Conservation (phyloP, 2,329 filamentous ascomycete species). For the Massarina eburnea region DNA sequence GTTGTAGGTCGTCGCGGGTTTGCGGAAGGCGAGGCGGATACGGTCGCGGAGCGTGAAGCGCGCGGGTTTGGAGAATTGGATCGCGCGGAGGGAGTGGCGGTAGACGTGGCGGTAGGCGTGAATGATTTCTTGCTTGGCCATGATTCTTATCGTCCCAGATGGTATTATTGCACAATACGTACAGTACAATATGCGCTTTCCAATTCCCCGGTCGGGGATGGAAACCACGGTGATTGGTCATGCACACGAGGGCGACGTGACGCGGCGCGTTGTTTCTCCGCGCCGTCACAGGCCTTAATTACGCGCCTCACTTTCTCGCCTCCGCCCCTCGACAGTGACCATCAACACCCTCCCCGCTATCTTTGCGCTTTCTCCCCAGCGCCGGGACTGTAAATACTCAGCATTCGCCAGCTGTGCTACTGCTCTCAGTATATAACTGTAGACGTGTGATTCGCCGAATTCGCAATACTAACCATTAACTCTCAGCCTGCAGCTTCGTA, state of each 20-base stretch:
- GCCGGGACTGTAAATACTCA: no score
- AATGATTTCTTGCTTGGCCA: slow-evolving; percentile 52
- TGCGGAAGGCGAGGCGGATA: slow-evolving; percentile 46
- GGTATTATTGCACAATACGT: no score
- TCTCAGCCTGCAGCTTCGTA: not conserved
- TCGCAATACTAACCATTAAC: slow-evolving; percentile 19
- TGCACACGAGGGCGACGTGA: not conserved
- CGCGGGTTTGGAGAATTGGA: slow-evolving; percentile 70
- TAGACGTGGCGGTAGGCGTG: slow-evolving; percentile 72
- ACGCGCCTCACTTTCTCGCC: slow-evolving; percentile 5
- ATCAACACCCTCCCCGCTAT: slow-evolving; percentile 8
- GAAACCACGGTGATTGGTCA: not conserved
- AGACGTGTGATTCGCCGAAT: slow-evolving; percentile 13
- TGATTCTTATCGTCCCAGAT: no score
- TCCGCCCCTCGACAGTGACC: slow-evolving; percentile 2
- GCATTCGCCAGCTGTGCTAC: no score
- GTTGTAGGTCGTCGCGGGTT: slow-evolving; percentile 27
- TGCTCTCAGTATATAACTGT: slow-evolving; percentile 2
- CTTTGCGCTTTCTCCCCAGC: no score
- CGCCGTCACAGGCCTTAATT: not conserved
- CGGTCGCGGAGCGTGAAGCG: slow-evolving; percentile 62
- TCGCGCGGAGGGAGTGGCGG: slow-evolving; percentile 66
- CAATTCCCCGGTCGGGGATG: not conserved
- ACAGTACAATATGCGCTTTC: no score
- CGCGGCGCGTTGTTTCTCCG: slow-evolving; percentile 18